These are phyloP conservation scores for Gloeopeniophorella convolvens DNA, from an alignment of 768 basidiomycete species.

Conservation along the genomic window DNA sequence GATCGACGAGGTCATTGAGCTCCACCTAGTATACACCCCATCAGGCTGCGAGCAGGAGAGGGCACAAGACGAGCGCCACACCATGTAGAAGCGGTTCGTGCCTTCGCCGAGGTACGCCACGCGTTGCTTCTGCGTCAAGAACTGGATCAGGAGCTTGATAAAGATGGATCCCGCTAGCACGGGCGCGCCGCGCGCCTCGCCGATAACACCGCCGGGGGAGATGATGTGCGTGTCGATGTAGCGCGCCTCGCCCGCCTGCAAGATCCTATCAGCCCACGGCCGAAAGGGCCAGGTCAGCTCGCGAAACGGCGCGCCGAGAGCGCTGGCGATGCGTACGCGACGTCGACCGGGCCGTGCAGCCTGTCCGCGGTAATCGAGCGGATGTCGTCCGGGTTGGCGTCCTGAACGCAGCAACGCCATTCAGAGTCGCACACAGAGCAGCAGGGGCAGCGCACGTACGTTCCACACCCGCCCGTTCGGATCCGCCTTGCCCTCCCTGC, in stretches of 20 bases:
- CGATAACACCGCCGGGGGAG: background rate
- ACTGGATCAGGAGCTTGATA: background rate
- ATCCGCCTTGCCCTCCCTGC: slow-evolving; percentile 4
- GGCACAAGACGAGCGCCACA: background rate
- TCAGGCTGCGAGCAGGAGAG: background rate
- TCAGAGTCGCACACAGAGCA: background rate
- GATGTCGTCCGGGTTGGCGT: slow-evolving; percentile 7
- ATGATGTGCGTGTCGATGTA: background rate
- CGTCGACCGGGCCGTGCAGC: slow-evolving; percentile 15
- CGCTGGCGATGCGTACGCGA: background rate
- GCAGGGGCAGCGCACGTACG: background rate
- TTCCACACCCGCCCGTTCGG: slow-evolving; percentile 1
- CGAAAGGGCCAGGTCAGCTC: background rate
- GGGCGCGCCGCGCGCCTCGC: background rate
- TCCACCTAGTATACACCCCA: background rate
- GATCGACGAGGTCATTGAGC: background rate
- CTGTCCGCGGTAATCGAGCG: slow-evolving; percentile 1
- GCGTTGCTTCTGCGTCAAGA: background rate
- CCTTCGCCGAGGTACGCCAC: background rate
- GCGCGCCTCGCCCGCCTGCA: background rate
- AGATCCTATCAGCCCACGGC: background rate
- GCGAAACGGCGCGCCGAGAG: too few species aligned
- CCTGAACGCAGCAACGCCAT: too few species aligned
- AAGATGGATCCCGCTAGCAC: background rate
- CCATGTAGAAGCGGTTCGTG: background rate